A percentile compares a stretch with the other conserved stretches of the same genome.
Conservation (phyloP, 2,329 filamentous ascomycete genomes). For the Achaetomium macrosporum region DNA sequence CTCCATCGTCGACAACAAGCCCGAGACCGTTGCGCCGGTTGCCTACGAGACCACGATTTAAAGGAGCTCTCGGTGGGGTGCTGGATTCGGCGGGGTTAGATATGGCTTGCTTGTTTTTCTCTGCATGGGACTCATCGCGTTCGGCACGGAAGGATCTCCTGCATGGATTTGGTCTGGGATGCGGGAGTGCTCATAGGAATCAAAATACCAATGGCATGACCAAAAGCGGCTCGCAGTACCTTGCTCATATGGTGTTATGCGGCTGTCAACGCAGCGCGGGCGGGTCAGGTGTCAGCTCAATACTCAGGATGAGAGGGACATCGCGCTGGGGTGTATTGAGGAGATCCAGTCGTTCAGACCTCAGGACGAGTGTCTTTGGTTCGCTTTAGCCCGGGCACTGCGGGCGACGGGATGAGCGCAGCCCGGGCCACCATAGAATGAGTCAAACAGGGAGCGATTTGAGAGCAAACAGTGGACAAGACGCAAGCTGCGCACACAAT, state of each 20-base stretch:
- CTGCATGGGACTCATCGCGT: conserved; percentile 32
- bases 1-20: conserved; percentile 72
- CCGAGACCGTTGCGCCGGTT: conserved; percentile 86
- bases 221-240: conserved; percentile 17
- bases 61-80: conserved; percentile 28
- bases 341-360: background rate
- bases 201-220: conserved; percentile 31
- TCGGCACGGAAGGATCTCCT: conserved; percentile 31
- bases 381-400: background rate
- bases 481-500: background rate
- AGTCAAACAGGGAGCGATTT: background rate
- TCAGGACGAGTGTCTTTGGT: background rate
- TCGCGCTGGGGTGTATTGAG: background rate
- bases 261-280: conserved; percentile 10
- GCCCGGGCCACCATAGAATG: background rate
- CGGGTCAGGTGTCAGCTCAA: background rate
- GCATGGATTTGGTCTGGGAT: conserved; percentile 30
- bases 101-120: conserved; percentile 30
- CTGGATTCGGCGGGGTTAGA: conserved; percentile 22
- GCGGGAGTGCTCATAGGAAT: conserved; percentile 31
- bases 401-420: background rate
- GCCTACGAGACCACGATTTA: conserved; percentile 99
- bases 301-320: background rate
- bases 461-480: background rate
- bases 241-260: conserved; percentile 14